A percentile compares a stretch with the other conserved stretches of the same genome.
Evolutionary conservation across 495 filamentous ascomycete species (phyloP).

Genomic region (Geopyxis carbonaria): DNA sequence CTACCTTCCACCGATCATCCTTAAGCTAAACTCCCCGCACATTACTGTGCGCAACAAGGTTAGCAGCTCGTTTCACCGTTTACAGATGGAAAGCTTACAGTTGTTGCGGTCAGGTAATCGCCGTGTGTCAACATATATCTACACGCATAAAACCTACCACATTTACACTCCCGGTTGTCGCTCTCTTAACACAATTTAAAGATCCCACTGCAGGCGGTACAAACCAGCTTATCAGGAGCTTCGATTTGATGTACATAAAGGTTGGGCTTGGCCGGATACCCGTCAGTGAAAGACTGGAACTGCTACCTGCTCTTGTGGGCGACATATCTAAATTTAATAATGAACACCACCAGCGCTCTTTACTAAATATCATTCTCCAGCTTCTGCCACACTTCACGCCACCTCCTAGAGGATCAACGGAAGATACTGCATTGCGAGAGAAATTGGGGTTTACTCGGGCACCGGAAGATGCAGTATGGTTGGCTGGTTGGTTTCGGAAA

Average conservation of each 20-base stretch:
- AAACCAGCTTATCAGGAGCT: slow-evolving; percentile 58
- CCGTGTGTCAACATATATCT: slow-evolving; percentile 67
- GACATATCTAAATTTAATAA: slow-evolving; percentile 53
- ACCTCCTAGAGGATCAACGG: slow-evolving; percentile 56
- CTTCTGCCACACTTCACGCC: slow-evolving; percentile 53
- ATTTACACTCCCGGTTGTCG: slow-evolving; percentile 51
- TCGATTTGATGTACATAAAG: slow-evolving; percentile 78
- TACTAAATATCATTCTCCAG: slow-evolving; percentile 74
- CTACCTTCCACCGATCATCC: slow-evolving; percentile 63
- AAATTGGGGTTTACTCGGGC: slow-evolving; percentile 43
- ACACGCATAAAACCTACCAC: slow-evolving; percentile 39
- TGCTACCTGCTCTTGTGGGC: slow-evolving; percentile 54
- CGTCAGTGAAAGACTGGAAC: slow-evolving; percentile 39
- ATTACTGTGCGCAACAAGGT: slow-evolving; percentile 71
- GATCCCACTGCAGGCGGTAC: slow-evolving; percentile 35
- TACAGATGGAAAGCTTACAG: not conserved
- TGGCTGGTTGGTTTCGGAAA: slow-evolving; percentile 63
- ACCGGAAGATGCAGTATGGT: slow-evolving; percentile 49
- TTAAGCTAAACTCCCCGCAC: slow-evolving; percentile 71
- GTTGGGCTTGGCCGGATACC: slow-evolving; percentile 60
- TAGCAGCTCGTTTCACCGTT: slow-evolving; percentile 12
- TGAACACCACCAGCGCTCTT: slow-evolving; percentile 44
- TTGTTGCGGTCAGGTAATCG: slow-evolving; percentile 33
- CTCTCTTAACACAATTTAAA: slow-evolving; percentile 80
- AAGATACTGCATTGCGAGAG: slow-evolving; percentile 52